Evolutionary conservation across 1,284 basidiomycete species (phyloP).

Genomic region (Irpex sp.): DNA sequence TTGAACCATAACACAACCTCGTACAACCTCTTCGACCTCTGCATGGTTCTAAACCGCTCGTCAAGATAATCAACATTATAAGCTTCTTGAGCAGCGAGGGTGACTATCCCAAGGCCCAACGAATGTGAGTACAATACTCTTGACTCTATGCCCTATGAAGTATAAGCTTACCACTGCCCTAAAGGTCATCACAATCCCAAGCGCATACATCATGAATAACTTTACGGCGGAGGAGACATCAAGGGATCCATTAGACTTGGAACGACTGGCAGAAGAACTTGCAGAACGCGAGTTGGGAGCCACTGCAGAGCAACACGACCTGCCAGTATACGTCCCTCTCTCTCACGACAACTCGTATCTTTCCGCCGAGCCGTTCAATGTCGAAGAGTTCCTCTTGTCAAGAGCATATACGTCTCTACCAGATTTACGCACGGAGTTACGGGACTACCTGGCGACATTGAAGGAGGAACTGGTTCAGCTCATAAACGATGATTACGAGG

Average conservation of each 20-base stretch:
- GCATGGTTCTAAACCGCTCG: background rate
- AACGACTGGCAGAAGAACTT: slow-evolving; percentile 71
- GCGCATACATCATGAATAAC: background rate
- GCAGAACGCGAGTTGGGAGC: slow-evolving; percentile 47
- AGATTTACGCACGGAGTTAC: slow-evolving; percentile 83
- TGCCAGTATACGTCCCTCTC: slow-evolving; percentile 76
- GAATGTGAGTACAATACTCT: background rate
- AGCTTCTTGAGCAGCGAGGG: background rate
- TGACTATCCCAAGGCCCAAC: no score
- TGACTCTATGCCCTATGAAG: background rate
- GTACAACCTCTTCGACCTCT: background rate
- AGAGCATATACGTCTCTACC: slow-evolving; percentile 83
- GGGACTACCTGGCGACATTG: slow-evolving; percentile 78
- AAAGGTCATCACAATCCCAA: background rate
- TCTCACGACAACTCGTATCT: slow-evolving; percentile 78
- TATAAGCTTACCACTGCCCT: background rate
- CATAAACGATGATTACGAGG: slow-evolving; percentile 97
- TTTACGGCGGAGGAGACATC: background rate
- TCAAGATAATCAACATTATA: background rate
- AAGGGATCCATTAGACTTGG: slow-evolving; percentile 37
- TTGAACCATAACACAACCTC: no score
- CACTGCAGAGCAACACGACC: slow-evolving; percentile 36
- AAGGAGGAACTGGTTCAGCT: slow-evolving; percentile 92
- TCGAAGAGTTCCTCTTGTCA: slow-evolving; percentile 87
- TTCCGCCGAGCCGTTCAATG: slow-evolving; percentile 66